Conservation (phyloP, 352 stramenopile species). For the Pythium coloratum region DNA sequence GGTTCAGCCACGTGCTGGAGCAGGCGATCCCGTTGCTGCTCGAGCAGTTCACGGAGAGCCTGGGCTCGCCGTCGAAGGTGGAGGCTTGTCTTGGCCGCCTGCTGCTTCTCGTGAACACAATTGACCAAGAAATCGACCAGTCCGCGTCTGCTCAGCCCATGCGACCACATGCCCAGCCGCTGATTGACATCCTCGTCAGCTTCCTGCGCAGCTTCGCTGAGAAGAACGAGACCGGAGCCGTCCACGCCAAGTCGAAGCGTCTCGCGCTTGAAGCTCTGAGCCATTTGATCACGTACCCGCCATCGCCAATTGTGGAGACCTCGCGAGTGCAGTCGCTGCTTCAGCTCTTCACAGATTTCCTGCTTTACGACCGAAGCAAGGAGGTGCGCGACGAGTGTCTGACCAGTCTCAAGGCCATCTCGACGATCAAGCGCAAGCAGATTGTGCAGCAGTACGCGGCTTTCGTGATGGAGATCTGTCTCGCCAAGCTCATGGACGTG, state of each 20-base stretch:
- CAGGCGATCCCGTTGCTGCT: constrained; percentile 62
- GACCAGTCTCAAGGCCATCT: constrained; percentile 67
- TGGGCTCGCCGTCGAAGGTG: constrained; percentile 54
- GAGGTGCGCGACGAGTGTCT: constrained; percentile 72
- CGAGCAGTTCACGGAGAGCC: constrained; percentile 53
- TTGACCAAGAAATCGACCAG: constrained; percentile 83
- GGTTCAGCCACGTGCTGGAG: constrained; percentile 73
- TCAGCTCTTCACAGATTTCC: constrained; percentile 68
- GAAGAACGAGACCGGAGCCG: constrained; percentile 25
- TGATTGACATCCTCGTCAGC: constrained; percentile 60
- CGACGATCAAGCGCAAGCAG: constrained; percentile 58
- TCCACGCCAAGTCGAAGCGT: constrained; percentile 53
- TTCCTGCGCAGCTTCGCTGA: constrained; percentile 42
- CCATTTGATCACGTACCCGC: constrained; percentile 77
- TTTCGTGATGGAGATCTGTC: constrained; percentile 74
- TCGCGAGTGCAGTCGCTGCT: constrained; percentile 68
- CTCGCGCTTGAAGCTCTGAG: constrained; percentile 67
- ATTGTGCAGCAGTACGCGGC: constrained; percentile 59
- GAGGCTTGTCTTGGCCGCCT: constrained; percentile 69
- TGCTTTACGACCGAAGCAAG: constrained; percentile 61
- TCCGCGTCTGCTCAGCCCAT: constrained; percentile 69
- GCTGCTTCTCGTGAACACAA: constrained; percentile 76
- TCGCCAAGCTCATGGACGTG: constrained; percentile 73
- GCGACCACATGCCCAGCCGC: constrained; percentile 53
- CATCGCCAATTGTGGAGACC: constrained; percentile 69